phyloP scores from a whole-genome alignment of 1,284 basidiomycete species.

The Amylostereum areolatum region DNA sequence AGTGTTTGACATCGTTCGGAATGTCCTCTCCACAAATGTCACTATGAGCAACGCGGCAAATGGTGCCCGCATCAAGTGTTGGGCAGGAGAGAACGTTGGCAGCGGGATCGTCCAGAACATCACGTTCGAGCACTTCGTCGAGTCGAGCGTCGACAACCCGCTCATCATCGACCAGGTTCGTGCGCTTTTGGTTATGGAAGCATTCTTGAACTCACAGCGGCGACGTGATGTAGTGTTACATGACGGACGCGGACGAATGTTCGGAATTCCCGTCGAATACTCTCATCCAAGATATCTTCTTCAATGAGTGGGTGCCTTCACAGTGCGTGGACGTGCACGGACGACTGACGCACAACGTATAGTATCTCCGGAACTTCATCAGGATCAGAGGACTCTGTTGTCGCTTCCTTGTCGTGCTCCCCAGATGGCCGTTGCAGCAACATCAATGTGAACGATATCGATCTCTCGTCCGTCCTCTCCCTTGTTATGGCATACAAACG shows the following conservation, averaged over 20 bases:
- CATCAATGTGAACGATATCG: constrained; percentile 42
- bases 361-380: constrained; percentile 56
- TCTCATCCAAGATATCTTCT: constrained; percentile 45
- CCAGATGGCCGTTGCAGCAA: constrained; percentile 40
- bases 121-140: constrained; percentile 32
- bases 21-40: constrained; percentile 36
- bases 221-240: constrained; percentile 35
- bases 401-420: constrained; percentile 53
- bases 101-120: constrained; percentile 32
- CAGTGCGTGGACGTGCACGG: too few relatives aligned
- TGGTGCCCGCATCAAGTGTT: constrained; percentile 48
- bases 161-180: constrained; percentile 33
- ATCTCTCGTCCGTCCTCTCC: constrained; percentile 24
- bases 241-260: constrained; percentile 22
- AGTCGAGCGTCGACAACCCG: constrained; percentile 37
- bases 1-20: constrained; percentile 41
- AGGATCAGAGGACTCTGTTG: constrained; percentile 35
- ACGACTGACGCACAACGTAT: too few relatives aligned
- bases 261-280: constrained; percentile 27
- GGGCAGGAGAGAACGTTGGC: constrained; percentile 25
- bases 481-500: neutral
- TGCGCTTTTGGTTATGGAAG: too few relatives aligned
- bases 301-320: constrained; percentile 30
- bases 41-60: constrained; percentile 43
- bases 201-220: too few relatives aligned